These are phyloP conservation scores for Daldinia sp. DNA, from an alignment of 2,329 filamentous ascomycete species.

Conservation along the genomic window DNA sequence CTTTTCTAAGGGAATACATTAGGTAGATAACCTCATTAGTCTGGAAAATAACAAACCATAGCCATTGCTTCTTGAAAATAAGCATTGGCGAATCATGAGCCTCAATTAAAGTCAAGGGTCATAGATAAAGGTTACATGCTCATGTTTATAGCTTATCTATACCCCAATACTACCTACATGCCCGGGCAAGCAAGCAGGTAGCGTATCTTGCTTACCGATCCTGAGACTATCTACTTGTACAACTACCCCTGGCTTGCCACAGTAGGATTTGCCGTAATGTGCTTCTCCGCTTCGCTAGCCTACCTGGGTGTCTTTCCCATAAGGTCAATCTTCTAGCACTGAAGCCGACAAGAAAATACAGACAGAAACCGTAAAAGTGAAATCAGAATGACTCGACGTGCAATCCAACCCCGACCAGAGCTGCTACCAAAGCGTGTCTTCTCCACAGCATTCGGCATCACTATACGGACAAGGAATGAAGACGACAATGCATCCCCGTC, in stretches of 20 bases:
- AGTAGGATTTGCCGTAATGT: slow-evolving; percentile 18
- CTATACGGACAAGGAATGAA: slow-evolving; percentile 43
- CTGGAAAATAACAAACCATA: background rate
- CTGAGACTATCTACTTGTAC: background rate
- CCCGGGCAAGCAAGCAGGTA: background rate
- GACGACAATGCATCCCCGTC: slow-evolving; percentile 19
- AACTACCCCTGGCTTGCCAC: slow-evolving; percentile 24
- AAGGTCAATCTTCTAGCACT: too few relatives aligned
- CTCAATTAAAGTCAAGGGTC: background rate
- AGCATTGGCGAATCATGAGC: background rate
- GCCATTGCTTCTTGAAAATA: background rate
- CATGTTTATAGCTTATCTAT: slow-evolving; percentile 1
- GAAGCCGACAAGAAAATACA: background rate
- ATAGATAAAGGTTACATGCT: background rate
- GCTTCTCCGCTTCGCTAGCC: slow-evolving; percentile 18
- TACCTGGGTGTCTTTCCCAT: background rate
- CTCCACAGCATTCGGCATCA: slow-evolving; percentile 50
- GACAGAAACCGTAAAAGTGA: background rate
- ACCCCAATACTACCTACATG: slow-evolving; percentile 1
- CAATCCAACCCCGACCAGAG: slow-evolving; percentile 26
- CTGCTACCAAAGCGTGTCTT: slow-evolving; percentile 43
- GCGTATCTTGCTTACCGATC: background rate
- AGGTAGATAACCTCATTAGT: background rate
- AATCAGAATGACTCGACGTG: slow-evolving; percentile 46
- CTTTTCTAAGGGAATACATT: background rate